Percentiles rank a stretch among this genome's conserved stretches.
Conservation (phyloP, 768 basidiomycete genomes). For the Boletus huronensis region DNA sequence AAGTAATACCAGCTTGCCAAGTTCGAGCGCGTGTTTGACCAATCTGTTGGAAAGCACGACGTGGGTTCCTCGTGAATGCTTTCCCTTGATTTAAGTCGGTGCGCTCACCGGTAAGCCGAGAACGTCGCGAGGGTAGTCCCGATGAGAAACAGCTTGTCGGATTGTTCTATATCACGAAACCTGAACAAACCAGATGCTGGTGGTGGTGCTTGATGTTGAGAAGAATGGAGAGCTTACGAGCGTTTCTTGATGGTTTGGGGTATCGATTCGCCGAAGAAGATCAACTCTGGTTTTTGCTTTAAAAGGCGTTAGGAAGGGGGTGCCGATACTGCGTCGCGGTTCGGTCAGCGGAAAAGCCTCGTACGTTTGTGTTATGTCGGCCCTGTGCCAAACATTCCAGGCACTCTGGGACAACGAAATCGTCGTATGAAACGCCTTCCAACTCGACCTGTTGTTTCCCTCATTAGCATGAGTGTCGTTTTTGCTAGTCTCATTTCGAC, state of each 20-base stretch:
- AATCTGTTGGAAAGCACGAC: slow-evolving; percentile 43
- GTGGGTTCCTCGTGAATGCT: not conserved
- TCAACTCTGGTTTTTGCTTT: slow-evolving; percentile 76
- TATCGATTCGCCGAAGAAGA: slow-evolving; percentile 92
- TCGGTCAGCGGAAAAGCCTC: slow-evolving; percentile 14
- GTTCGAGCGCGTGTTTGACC: slow-evolving; percentile 72
- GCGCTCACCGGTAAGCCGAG: slow-evolving; percentile 74
- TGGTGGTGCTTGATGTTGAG: not conserved
- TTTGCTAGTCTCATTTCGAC: not conserved
- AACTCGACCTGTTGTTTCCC: slow-evolving; percentile 60
- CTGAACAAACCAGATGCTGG: slow-evolving; percentile 32
- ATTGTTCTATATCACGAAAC: slow-evolving; percentile 51
- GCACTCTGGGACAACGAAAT: slow-evolving; percentile 80
- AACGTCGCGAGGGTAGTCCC: slow-evolving; percentile 94
- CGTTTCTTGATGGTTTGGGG: slow-evolving; percentile 56
- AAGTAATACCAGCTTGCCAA: slow-evolving; percentile 73
- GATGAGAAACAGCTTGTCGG: slow-evolving; percentile 71
- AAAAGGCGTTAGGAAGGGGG: slow-evolving; percentile 21
- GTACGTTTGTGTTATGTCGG: slow-evolving; percentile 57
- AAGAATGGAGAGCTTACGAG: slow-evolving; percentile 51
- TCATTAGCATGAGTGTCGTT: not conserved
- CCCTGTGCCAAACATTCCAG: slow-evolving; percentile 59
- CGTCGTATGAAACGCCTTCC: slow-evolving; percentile 70
- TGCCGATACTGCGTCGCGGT: not conserved
- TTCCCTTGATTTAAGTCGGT: not conserved